These are phyloP conservation scores for Lichtheimia corymbifera DNA, from an alignment of 371 early-diverging fungal species.

Conservation along the genomic window DNA sequence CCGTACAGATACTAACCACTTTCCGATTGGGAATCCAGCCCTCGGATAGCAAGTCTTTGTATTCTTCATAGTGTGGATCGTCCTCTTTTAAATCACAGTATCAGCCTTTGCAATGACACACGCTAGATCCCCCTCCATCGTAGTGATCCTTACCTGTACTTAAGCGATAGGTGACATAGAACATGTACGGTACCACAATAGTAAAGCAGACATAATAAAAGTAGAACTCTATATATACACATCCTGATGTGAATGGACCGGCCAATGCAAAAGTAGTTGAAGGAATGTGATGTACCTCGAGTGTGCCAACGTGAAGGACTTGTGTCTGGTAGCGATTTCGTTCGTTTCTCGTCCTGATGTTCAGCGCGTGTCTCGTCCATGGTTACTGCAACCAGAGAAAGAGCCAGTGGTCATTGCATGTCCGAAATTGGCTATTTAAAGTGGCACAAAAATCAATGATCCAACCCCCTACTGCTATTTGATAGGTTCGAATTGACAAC, in stretches of 20 bases:
- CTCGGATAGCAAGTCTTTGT: constrained; percentile 53
- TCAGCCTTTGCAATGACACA: not conserved
- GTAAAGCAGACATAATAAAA: constrained; percentile 68
- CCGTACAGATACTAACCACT: constrained; percentile 32
- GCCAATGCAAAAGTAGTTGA: too few species aligned
- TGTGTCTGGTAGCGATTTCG: not conserved
- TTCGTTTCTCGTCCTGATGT: not conserved
- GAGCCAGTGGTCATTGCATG: not conserved
- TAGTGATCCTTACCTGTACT: constrained; percentile 51
- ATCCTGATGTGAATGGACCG: too few species aligned
- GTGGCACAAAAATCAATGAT: too few species aligned
- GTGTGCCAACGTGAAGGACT: constrained; percentile 41
- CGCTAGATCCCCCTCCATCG: not conserved
- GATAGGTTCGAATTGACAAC: too few species aligned
- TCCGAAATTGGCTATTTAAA: not conserved
- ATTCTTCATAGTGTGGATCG: constrained; percentile 59
- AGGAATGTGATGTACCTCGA: constrained; percentile 17
- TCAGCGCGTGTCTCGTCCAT: constrained; percentile 8
- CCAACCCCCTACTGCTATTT: too few species aligned
- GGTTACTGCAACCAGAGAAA: constrained; percentile 2
- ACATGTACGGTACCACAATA: constrained; percentile 65
- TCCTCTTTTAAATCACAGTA: constrained; percentile 16
- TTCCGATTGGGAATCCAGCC: constrained; percentile 68
- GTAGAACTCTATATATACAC: constrained; percentile 61
- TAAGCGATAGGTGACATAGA: constrained; percentile 59